A percentile compares a stretch with the other conserved stretches of the same genome.
Conservation (phyloP, 371 early-diverging fungal genomes). For the Mortierella sp. region DNA sequence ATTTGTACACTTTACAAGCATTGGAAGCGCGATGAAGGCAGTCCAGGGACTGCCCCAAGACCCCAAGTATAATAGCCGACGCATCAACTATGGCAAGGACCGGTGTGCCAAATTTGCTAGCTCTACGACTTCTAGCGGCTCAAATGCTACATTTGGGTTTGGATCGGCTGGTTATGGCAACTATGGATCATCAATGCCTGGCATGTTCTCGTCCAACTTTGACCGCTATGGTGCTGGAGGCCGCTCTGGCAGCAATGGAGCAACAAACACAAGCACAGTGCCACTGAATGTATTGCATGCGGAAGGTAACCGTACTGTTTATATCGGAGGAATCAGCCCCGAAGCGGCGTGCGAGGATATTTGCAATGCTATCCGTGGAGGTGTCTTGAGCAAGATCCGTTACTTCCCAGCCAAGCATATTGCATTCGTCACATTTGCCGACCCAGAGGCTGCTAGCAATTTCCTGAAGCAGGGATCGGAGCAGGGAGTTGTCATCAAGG, state of each 20-base stretch:
- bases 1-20: conserved; percentile 83
- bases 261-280: conserved; percentile 10
- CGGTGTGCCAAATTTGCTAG: conserved; percentile 74
- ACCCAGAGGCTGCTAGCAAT: conserved; percentile 69
- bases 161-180: conserved; percentile 14
- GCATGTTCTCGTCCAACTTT: conserved; percentile 37
- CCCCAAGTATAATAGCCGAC: conserved; percentile 60
- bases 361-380: conserved; percentile 88
- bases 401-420: conserved; percentile 80
- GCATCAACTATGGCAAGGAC: conserved; percentile 84
- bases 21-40: conserved; percentile 77
- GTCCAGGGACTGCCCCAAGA: conserved; percentile 68
- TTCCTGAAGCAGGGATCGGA: conserved; percentile 66
- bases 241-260: conserved; percentile 2
- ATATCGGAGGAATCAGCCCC: conserved; percentile 79
- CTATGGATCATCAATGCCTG: conserved; percentile 29
- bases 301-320: conserved; percentile 75
- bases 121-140: background rate
- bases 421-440: conserved; percentile 87
- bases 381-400: conserved; percentile 78
- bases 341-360: conserved; percentile 82
- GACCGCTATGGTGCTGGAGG: conserved; percentile 31
- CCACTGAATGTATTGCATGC: conserved; percentile 13
- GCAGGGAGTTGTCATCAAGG: conserved; percentile 72
- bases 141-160: conserved; percentile 15